Evolutionary conservation across 2,329 filamentous ascomycete genomes (phyloP), one percentile per base, ranked within the genome.

Genomic region (Dissoconium aciculare): DNA sequence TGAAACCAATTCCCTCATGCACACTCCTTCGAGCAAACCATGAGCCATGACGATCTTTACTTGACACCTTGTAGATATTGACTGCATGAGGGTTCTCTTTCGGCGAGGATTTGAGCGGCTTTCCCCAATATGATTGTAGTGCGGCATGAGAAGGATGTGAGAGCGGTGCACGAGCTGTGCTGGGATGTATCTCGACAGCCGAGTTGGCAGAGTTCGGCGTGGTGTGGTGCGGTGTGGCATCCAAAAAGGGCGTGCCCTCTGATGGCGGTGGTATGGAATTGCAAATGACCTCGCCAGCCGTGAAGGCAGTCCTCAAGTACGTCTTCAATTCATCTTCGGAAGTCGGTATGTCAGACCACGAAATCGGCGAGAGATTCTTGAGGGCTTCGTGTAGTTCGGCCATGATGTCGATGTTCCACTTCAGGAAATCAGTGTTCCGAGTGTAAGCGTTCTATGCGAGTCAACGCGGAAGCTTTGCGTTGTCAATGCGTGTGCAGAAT

Each of bases 1-100:
- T 67, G 52, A 91, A 93, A 0, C 74, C 64, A 12, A 91, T 53
- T 0, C 77, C 80, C 44, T 79, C 73, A 47, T 94, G 84, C 12
- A 92, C 64, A 50, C 83, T 92, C 28, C 78, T 65, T 33, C 87
- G 64, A 14, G 82, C 82, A 55, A 94, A 95, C 87, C 87, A 95
- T 5, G 79, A 67, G 2, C 85, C 87, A 41, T 76, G 76, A 21
- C 82, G 74, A 54, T 95, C 87, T 45, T 80, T 77, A 2, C 77
- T 71, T 0, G 66, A 60, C 36, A 89, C 66, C 53, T 91, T 92
- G 59, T 79, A 93, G 14, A 94, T 73, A 33, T 64, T 67, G 38
- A 94, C 74, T 0, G 67, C 73, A 5, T 82, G 62, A 1, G 82
- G 79, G 47, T 91, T 89, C 12, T 85, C 76, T 42, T 67, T 74